Base-by-base conservation (phyloP, 495 filamentous ascomycete species). In the Endocarpon pusillum region DNA sequence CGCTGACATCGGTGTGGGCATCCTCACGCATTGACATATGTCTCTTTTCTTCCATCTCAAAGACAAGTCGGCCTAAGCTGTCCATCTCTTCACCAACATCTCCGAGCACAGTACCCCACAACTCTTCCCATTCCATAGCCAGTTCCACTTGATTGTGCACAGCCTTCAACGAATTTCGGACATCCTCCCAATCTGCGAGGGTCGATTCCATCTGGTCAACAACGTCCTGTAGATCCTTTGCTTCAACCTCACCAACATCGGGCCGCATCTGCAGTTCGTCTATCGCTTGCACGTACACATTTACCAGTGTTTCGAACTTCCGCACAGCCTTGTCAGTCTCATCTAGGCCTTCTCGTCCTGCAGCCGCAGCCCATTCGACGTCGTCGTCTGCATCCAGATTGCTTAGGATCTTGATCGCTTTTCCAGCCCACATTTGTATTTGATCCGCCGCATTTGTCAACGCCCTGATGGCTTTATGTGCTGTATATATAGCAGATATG, bases 61-160 rank as follows among this genome's bases (percentile, higher is more conserved):
- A 94, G 21, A 96, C 78, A 25, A 91, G 58, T 21, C 74, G 66
- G 49, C 72, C 70, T 9, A 94, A 69, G 6, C 77, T 76, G 38
- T 92, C 82, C 52, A 94, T 70, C 54, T 97, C 89, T 35, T 76
- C 69, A 23, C 81, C 79, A 28, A 97, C 94, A 54, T 96, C 87
- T 22, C 87, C 86, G 12, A 97, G 59, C 14, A 96, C 84, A 47
- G 66, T 81, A 42, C 79, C 81, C 86, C 87, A 94, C 15, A 97
- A 63, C 57, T 96, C 89, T 51, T 93, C 85, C 87, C 87, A 97
- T 44, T 97, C 89, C 83, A 94, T 86, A 5, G 89, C 89, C 32
- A 93, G 66, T 53, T 94, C 89, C 4, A 96, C 87, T 42, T 94
- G 85, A 24, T 70, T 69, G 47, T 94, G 92, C 32, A 93, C 74